Percentiles rank a stretch among this genome's conserved stretches.
phyloP scores from a whole-genome alignment of 768 basidiomycete species.

The Guyanaporus albipodus region DNA sequence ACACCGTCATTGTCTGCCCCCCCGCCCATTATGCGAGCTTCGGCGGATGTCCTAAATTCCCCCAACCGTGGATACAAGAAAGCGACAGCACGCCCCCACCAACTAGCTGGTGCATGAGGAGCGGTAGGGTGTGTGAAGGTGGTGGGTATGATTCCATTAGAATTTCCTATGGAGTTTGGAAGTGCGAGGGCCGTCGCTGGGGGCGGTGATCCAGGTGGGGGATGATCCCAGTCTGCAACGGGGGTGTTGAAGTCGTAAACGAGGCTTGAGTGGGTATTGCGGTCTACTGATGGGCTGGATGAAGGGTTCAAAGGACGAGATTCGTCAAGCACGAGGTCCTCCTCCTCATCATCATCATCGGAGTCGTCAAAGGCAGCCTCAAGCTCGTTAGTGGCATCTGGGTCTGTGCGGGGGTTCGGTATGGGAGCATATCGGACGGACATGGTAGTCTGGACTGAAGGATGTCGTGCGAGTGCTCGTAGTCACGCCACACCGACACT shows the following conservation, averaged over 20 bases:
- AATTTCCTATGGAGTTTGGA: constrained; percentile 70
- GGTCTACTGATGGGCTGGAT: constrained; percentile 16
- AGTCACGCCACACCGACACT: constrained; percentile 6
- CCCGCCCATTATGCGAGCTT: constrained; percentile 45
- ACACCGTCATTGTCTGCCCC: constrained; percentile 84
- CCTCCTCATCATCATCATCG: constrained; percentile 54
- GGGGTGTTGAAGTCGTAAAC: constrained; percentile 77
- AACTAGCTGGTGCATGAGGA: constrained; percentile 31
- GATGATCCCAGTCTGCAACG: constrained; percentile 63
- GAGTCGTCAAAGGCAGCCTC: constrained; percentile 84
- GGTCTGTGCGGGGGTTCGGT: constrained; percentile 52
- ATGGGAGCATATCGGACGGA: constrained; percentile 66
- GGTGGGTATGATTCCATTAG: constrained; percentile 67
- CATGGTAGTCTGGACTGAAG: constrained; percentile 27
- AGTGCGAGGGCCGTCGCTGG: constrained; percentile 57
- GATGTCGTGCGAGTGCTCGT: background rate
- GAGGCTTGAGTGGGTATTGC: constrained; percentile 28
- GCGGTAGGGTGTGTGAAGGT: constrained; percentile 35
- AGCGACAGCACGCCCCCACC: constrained; percentile 54
- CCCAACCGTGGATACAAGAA: constrained; percentile 51
- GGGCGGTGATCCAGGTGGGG: constrained; percentile 83
- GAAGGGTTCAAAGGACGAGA: constrained; percentile 51
- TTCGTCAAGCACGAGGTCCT: constrained; percentile 29
- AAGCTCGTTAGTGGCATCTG: constrained; percentile 57
- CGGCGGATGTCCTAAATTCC: constrained; percentile 35